Conservation (phyloP, 306 rosid species). For the Bauhinia variegata region DNA sequence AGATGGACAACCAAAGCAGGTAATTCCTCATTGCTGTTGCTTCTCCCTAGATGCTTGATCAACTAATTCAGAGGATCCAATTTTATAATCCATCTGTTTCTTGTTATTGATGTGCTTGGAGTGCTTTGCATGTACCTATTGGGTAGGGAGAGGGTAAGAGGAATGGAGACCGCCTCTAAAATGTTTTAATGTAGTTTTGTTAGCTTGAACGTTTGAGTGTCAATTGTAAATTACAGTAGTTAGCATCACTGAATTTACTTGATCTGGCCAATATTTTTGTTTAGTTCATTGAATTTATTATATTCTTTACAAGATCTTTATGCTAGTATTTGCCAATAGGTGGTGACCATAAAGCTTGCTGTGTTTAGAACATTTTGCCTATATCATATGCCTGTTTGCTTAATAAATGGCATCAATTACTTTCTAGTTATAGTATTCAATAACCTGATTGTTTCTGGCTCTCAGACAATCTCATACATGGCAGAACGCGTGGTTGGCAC, state of each 20-base stretch:
- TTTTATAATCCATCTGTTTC: no score
- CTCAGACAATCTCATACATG: slow-evolving; percentile 59
- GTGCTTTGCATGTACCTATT: not conserved
- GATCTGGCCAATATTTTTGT: no score
- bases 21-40: slow-evolving; percentile 33
- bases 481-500: no score
- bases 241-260: no score
- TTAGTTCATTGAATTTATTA: no score
- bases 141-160: not conserved
- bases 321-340: not conserved
- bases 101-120: no score
- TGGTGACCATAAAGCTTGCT: slow-evolving; percentile 7
- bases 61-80: not conserved
- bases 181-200: not conserved
- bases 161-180: not conserved
- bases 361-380: slow-evolving; percentile 3
- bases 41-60: slow-evolving; percentile 5
- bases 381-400: not conserved
- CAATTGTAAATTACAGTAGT: not conserved
- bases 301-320: not conserved
- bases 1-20: slow-evolving; percentile 90
- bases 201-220: not conserved
- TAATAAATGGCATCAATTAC: slow-evolving; percentile 7
- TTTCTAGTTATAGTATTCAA: slow-evolving; percentile 2
- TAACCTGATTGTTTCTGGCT: slow-evolving; percentile 27